These are phyloP conservation scores for Amanita phalloides DNA, from an alignment of 768 basidiomycete species.

Conservation along the genomic window DNA sequence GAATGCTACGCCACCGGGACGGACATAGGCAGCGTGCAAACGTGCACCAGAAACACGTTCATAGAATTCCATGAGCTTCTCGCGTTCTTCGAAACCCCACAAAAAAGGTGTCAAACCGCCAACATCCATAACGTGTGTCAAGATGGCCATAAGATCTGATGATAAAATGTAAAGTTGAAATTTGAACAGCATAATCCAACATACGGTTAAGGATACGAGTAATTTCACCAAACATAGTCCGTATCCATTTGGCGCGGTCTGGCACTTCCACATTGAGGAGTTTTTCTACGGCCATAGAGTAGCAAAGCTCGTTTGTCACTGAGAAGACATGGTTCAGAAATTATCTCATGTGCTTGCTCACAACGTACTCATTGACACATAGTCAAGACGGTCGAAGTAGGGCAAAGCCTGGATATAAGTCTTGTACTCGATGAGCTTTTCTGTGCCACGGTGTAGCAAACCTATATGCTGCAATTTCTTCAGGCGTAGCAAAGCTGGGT, in stretches of 20 bases:
- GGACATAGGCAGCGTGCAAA: slow-evolving; percentile 94
- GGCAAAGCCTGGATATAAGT: slow-evolving; percentile 95
- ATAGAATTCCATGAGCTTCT: slow-evolving; percentile 99
- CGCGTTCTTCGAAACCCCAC: slow-evolving; percentile 99
- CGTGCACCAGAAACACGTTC: slow-evolving; percentile 98
- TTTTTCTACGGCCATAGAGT: slow-evolving; percentile 96
- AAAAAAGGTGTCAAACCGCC: slow-evolving; percentile 97
- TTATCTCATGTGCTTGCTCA: background rate
- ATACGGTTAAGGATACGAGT: slow-evolving; percentile 90
- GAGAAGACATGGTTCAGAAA: slow-evolving; percentile 3
- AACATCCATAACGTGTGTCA: slow-evolving; percentile 95
- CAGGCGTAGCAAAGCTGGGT: slow-evolving; percentile 2
- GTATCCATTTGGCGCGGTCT: slow-evolving; percentile 96
- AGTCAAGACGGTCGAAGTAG: slow-evolving; percentile 98
- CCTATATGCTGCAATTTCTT: slow-evolving; percentile 68
- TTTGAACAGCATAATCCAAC: slow-evolving; percentile 13
- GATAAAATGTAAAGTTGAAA: slow-evolving; percentile 2
- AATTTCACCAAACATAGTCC: slow-evolving; percentile 94
- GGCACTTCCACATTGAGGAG: slow-evolving; percentile 95
- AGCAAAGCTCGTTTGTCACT: slow-evolving; percentile 99
- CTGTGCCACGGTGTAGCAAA: slow-evolving; percentile 92
- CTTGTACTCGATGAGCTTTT: slow-evolving; percentile 99
- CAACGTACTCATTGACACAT: slow-evolving; percentile 94
- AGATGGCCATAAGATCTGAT: slow-evolving; percentile 88
- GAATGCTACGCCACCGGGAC: slow-evolving; percentile 96